Percentiles rank a stretch among this genome's conserved stretches.
phyloP scores from a whole-genome alignment of 2,329 filamentous ascomycete species.

The Coniochaeta pulveracea region DNA sequence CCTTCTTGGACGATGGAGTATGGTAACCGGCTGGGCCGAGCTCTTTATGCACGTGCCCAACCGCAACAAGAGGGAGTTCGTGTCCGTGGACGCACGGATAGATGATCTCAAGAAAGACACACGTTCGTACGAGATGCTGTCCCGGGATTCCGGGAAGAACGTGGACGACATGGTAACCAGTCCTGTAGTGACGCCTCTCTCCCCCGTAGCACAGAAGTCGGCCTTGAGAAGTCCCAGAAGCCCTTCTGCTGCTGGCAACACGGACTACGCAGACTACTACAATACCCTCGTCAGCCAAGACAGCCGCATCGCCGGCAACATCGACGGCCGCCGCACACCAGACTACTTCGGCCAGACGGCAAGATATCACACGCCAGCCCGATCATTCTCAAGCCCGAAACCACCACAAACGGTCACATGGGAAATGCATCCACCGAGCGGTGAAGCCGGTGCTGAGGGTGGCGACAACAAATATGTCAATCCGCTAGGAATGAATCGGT shows the following conservation, averaged over 20 bases:
- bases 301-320: slow-evolving; percentile 6
- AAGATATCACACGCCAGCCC: slow-evolving; percentile 39
- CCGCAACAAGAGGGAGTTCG: slow-evolving; percentile 63
- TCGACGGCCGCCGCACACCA: slow-evolving; percentile 32
- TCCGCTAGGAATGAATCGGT: slow-evolving; percentile 44
- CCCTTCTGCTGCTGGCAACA: slow-evolving; percentile 9
- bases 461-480: slow-evolving; percentile 29
- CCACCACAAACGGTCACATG: slow-evolving; percentile 23
- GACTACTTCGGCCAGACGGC: slow-evolving; percentile 46
- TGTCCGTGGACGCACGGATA: slow-evolving; percentile 68
- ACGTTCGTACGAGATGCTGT: slow-evolving; percentile 75
- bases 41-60: slow-evolving; percentile 39
- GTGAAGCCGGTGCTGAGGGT: slow-evolving; percentile 1
- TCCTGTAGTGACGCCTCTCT: slow-evolving; percentile 19
- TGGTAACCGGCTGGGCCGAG: slow-evolving; percentile 75
- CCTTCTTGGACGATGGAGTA: slow-evolving; percentile 72
- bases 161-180: slow-evolving; percentile 39
- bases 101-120: slow-evolving; percentile 47
- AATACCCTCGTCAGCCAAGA: slow-evolving; percentile 4
- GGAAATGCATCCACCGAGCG: slow-evolving; percentile 20
- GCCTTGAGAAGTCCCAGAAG: slow-evolving; percentile 13
- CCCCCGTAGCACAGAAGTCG: slow-evolving; percentile 14
- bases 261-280: slow-evolving; percentile 8
- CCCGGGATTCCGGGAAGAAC: slow-evolving; percentile 37
- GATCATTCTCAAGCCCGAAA: slow-evolving; percentile 45